phyloP scores from a whole-genome alignment of 23 red algal species.

The Agarophyton chilense region DNA sequence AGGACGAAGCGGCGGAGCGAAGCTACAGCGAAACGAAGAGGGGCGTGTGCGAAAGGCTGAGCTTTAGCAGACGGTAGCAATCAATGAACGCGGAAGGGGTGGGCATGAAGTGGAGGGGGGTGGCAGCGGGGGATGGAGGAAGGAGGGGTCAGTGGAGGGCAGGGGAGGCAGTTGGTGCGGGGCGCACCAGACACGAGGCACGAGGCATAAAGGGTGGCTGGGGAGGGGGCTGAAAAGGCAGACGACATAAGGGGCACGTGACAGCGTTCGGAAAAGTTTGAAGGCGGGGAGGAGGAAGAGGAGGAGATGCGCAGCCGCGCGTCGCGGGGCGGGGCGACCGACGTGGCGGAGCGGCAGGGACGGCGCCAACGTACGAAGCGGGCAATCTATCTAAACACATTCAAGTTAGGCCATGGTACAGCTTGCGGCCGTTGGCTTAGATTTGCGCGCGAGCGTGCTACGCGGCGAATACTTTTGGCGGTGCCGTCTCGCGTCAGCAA shows the following conservation, averaged over 20 bases:
- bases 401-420: no score
- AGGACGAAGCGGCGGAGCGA: neutral
- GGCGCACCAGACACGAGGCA: neutral
- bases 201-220: conserved; percentile 8
- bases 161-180: no score
- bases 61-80: neutral
- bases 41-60: neutral
- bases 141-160: neutral
- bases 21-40: neutral
- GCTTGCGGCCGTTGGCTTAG: no score
- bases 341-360: conserved; percentile 21
- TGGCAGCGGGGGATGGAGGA: neutral
- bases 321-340: neutral
- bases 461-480: no score
- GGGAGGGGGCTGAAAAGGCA: neutral
- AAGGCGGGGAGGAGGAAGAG: conserved; percentile 1
- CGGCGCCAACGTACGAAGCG: neutral
- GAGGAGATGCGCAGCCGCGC: no score
- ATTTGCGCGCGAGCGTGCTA: no score
- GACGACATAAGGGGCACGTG: neutral
- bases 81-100: neutral
- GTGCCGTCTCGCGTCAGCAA: no score
- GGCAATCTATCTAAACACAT: no score
- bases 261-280: conserved; percentile 23
- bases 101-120: no score